Conservation (phyloP, 169 alveolate genomes). For the Toxoplasma gondii region DNA sequence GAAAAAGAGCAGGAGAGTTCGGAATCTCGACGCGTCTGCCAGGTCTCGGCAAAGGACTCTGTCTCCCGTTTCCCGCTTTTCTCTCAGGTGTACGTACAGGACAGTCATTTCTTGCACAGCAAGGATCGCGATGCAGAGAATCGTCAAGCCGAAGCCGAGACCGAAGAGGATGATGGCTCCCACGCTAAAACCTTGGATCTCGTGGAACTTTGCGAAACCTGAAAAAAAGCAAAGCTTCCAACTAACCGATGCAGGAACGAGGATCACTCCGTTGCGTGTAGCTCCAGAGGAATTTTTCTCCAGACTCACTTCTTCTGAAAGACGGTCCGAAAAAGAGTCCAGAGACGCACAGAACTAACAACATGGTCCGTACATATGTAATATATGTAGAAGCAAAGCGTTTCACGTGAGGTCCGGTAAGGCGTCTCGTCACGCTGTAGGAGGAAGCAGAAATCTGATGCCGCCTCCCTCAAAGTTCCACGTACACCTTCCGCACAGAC, state of each 20-base stretch:
- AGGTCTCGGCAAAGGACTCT: background rate
- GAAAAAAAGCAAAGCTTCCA: background rate
- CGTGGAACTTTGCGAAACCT: slow-evolving; percentile 83
- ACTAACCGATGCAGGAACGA: background rate
- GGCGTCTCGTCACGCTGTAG: too few species aligned
- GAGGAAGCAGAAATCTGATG: too few species aligned
- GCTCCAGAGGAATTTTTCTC: background rate
- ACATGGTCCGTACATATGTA: too few species aligned
- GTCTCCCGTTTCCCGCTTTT: background rate
- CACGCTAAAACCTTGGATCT: slow-evolving; percentile 79
- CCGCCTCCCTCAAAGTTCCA: too few species aligned
- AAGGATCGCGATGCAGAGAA: slow-evolving; percentile 74
- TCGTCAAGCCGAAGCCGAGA: slow-evolving; percentile 76
- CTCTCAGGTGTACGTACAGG: slow-evolving; percentile 57
- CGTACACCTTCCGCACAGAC: too few species aligned
- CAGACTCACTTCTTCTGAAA: background rate
- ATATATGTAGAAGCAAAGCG: too few species aligned
- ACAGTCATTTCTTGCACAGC: slow-evolving; percentile 81
- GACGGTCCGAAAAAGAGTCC: background rate
- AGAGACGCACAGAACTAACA: too few species aligned
- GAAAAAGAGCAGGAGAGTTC: too few species aligned
- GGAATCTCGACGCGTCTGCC: too few species aligned
- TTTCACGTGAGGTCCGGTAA: too few species aligned
- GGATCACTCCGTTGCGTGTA: background rate
- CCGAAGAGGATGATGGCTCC: slow-evolving; percentile 74